Conservation (phyloP, 805 yeast species). For the Saccharomycopsis sp. region DNA sequence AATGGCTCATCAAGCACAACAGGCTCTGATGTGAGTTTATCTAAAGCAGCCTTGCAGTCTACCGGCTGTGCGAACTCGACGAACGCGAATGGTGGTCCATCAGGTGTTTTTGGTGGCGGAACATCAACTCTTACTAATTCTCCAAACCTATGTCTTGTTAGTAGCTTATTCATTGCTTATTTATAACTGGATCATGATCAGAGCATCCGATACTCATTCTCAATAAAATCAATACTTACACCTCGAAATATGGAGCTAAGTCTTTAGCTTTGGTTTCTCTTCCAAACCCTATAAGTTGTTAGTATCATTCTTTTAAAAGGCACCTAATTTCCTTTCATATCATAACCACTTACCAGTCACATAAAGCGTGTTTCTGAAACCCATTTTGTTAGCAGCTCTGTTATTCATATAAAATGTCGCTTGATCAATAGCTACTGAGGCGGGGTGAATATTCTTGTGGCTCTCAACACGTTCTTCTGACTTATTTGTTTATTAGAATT, state of each 20-base stretch:
- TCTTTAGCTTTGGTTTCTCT: slow-evolving; percentile 49
- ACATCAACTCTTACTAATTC: slow-evolving; percentile 52
- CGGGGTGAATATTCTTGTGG: no score
- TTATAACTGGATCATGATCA: slow-evolving; percentile 18
- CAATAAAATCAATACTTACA: slow-evolving; percentile 37
- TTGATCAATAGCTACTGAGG: no score
- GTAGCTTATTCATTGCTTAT: no score
- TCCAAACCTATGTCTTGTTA: slow-evolving; percentile 38
- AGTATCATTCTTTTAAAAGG: neutral
- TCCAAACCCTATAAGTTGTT: slow-evolving; percentile 34
- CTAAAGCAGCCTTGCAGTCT: slow-evolving; percentile 50
- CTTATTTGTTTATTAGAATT: no score
- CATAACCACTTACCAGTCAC: slow-evolving; percentile 37
- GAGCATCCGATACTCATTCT: slow-evolving; percentile 8
- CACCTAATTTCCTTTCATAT: neutral
- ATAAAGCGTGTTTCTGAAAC: slow-evolving; percentile 38
- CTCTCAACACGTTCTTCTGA: no score
- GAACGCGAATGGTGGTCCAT: slow-evolving; percentile 56
- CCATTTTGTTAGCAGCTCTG: slow-evolving; percentile 19
- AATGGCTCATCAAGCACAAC: slow-evolving; percentile 16
- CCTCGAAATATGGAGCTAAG: slow-evolving; percentile 54
- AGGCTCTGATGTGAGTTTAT: slow-evolving; percentile 26
- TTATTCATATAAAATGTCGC: neutral
- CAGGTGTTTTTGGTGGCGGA: slow-evolving; percentile 55
- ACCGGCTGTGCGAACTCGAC: slow-evolving; percentile 49